phyloP scores from a whole-genome alignment of 352 stramenopile genomes.

The Thalassiosira oceanica region DNA sequence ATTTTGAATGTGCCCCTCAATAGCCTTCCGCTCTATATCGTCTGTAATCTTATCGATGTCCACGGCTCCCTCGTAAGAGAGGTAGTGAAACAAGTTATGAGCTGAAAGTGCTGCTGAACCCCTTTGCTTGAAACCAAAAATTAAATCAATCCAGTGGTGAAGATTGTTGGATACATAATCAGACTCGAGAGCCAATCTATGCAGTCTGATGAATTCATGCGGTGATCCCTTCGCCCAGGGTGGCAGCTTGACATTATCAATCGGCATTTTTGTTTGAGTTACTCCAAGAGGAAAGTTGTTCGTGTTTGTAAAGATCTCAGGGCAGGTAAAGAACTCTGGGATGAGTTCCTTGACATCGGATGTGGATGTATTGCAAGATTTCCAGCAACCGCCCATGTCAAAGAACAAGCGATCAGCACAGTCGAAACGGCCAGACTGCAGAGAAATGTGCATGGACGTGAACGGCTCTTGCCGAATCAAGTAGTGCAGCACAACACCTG shows the following conservation, averaged over 20 bases:
- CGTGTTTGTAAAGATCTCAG: slow-evolving; percentile 93
- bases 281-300: slow-evolving; percentile 92
- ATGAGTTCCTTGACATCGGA: slow-evolving; percentile 98
- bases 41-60: slow-evolving; percentile 91
- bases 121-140: slow-evolving; percentile 97
- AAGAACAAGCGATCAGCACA: slow-evolving; percentile 96
- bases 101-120: slow-evolving; percentile 90
- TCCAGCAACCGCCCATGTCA: slow-evolving; percentile 61
- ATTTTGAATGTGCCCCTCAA: slow-evolving; percentile 95
- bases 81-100: slow-evolving; percentile 98
- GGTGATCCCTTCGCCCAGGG: slow-evolving; percentile 92
- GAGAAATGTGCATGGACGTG: slow-evolving; percentile 89
- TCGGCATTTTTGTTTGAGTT: slow-evolving; percentile 82
- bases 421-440: slow-evolving; percentile 97
- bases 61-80: slow-evolving; percentile 98
- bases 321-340: slow-evolving; percentile 94
- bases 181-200: slow-evolving; percentile 95
- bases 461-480: slow-evolving; percentile 95
- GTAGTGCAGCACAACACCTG: slow-evolving; percentile 95
- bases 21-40: slow-evolving; percentile 89
- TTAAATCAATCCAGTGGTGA: slow-evolving; percentile 98
- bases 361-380: slow-evolving; percentile 79
- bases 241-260: slow-evolving; percentile 94
- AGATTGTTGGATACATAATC: slow-evolving; percentile 95
- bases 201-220: slow-evolving; percentile 92